Evolutionary conservation across 176 grass and related monocot genomes (phyloP).

Genomic region (Eragrostis nindensis): DNA sequence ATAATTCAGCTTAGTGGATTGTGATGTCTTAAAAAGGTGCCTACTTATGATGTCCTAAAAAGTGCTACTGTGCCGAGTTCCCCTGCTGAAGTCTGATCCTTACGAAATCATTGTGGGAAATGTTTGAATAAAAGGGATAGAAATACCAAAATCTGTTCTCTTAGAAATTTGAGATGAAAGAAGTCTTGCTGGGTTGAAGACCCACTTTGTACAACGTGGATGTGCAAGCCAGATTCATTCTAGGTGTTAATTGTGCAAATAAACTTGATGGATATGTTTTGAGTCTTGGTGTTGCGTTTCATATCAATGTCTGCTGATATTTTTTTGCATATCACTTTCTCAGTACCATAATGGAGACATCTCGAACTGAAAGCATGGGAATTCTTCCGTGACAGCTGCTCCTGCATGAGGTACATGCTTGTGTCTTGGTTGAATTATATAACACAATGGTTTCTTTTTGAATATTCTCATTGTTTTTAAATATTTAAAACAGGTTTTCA

Average conservation of each 20-base stretch:
- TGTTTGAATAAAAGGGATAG: too few relatives aligned
- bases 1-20: background rate
- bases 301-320: background rate
- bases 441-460: background rate
- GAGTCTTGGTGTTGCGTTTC: background rate
- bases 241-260: background rate
- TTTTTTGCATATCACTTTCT: background rate
- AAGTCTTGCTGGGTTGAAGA: too few relatives aligned
- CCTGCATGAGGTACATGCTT: slow-evolving; percentile 19
- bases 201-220: background rate
- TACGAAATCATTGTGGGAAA: too few relatives aligned
- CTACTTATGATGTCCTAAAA: too few relatives aligned
- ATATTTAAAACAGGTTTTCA: slow-evolving; percentile 19
- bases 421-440: background rate
- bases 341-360: slow-evolving; percentile 68
- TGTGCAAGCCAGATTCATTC: background rate
- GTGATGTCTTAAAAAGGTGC: background rate
- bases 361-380: slow-evolving; percentile 53
- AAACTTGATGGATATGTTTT: background rate
- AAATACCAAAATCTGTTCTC: too few relatives aligned
- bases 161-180: too few relatives aligned
- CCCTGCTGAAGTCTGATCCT: too few relatives aligned
- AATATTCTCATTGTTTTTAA: background rate
- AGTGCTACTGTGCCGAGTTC: too few relatives aligned
- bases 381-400: slow-evolving; percentile 19